These are phyloP conservation scores for Syzygium grande DNA, from an alignment of 345 rosid species.

Conservation along the genomic window DNA sequence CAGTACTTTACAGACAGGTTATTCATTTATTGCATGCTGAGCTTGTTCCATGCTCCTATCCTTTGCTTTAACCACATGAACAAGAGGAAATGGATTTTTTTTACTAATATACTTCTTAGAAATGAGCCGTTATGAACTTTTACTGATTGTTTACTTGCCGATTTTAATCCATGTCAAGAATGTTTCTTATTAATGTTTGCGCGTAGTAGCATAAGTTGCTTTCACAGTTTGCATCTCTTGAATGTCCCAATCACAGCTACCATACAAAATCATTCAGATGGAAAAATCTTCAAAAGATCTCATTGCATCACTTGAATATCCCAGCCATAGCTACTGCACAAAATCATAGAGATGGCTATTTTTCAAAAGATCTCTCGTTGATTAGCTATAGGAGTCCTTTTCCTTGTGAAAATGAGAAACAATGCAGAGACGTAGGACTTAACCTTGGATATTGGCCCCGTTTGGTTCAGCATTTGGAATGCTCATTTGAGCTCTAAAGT, in stretches of 20 bases:
- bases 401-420: background rate
- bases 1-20: background rate
- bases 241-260: background rate
- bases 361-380: background rate
- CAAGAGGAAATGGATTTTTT: background rate
- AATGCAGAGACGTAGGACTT: background rate
- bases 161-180: background rate
- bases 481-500: no score
- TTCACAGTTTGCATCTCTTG: background rate
- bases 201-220: background rate
- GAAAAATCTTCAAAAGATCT: background rate
- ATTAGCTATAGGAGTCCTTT: background rate
- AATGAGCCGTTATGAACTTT: background rate
- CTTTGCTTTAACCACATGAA: background rate
- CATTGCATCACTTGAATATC: background rate
- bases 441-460: background rate
- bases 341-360: background rate
- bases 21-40: background rate
- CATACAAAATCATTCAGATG: background rate
- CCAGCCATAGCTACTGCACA: background rate
- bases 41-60: background rate
- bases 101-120: background rate
- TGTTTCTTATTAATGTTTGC: background rate
- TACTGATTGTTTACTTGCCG: background rate
- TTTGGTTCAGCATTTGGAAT: no score